Evolutionary conservation across 768 basidiomycete species (phyloP), one percentile per base, ranked within the genome.

Genomic region (Pluteus cervinus): DNA sequence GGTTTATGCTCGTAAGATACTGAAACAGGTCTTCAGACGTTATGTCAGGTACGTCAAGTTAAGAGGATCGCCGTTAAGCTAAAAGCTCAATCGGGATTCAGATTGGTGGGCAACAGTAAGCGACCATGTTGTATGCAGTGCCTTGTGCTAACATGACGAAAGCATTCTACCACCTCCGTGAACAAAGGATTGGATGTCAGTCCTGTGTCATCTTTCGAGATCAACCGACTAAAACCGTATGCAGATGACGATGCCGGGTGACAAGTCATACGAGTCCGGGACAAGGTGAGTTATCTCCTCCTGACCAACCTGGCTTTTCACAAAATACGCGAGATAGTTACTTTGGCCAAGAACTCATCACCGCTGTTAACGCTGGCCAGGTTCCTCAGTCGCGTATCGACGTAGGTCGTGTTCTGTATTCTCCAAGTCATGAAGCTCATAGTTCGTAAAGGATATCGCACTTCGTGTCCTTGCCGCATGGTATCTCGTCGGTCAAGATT

Each of bases 201-300:
- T 48, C 4, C 10, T 22, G 7, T 11, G 29, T n/a, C 35, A 39
- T n/a, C 28, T 18, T 26, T 4, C 35, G 5, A n/a, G 10, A n/a
- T n/a, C 23, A 14, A 11, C 24, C 4, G 9, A 12, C 22, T 37
- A 17, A 37, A 20, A 7, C 10, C 18, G 17, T 30, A 30, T 7
- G 37, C 35, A 81, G 78, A 79, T 81, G 81, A 79, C 76, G 1
- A 83, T 83, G 80, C 80, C 81, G 33, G 81, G 80, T 50, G 46
- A 40, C 29, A n/a, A n/a, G n/a, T n/a, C n/a, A n/a, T n/a, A n/a
- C n/a, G n/a, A n/a, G n/a, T n/a, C n/a, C n/a, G n/a, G n/a, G n/a
- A n/a, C n/a, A n/a, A n/a, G n/a, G n/a, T n/a, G n/a, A n/a, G n/a
- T n/a, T n/a, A n/a, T n/a, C n/a, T n/a, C n/a, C n/a, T n/a, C n/a